Conservation (phyloP, 2,329 filamentous ascomycete genomes). For the Venturia aucupariae region DNA sequence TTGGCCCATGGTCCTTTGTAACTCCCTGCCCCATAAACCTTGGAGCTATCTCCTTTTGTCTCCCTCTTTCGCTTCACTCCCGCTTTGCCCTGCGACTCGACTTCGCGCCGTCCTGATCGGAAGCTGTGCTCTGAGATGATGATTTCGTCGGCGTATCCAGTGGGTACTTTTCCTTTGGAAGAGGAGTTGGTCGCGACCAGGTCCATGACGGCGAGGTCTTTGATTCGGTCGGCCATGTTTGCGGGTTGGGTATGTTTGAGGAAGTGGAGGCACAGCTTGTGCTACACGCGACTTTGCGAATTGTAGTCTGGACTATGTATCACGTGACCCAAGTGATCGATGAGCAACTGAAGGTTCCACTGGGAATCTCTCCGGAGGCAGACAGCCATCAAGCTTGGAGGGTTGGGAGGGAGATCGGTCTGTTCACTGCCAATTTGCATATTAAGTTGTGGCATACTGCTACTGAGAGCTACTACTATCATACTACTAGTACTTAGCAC, state of each 20-base stretch:
- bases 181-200: slow-evolving; percentile 20
- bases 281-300: neutral
- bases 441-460: neutral
- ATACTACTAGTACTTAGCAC: too few species aligned
- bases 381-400: too few species aligned
- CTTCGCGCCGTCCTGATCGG: slow-evolving; percentile 73
- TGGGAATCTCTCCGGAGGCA: too few species aligned
- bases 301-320: neutral
- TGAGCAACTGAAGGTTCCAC: too few species aligned
- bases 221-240: slow-evolving; percentile 3
- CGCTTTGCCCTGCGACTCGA: slow-evolving; percentile 48
- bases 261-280: neutral
- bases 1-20: slow-evolving; percentile 95
- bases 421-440: neutral
- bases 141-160: slow-evolving; percentile 80
- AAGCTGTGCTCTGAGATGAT: slow-evolving; percentile 88
- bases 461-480: too few species aligned
- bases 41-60: slow-evolving; percentile 70
- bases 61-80: slow-evolving; percentile 64
- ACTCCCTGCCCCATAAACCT: slow-evolving; percentile 77
- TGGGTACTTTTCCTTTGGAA: slow-evolving; percentile 43
- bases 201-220: slow-evolving; percentile 6
- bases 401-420: too few species aligned
- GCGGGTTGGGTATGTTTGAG: neutral
- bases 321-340: too few species aligned